Evolutionary conservation across 345 rosid species (phyloP).

Genomic region (Mallotus nudiflorus): DNA sequence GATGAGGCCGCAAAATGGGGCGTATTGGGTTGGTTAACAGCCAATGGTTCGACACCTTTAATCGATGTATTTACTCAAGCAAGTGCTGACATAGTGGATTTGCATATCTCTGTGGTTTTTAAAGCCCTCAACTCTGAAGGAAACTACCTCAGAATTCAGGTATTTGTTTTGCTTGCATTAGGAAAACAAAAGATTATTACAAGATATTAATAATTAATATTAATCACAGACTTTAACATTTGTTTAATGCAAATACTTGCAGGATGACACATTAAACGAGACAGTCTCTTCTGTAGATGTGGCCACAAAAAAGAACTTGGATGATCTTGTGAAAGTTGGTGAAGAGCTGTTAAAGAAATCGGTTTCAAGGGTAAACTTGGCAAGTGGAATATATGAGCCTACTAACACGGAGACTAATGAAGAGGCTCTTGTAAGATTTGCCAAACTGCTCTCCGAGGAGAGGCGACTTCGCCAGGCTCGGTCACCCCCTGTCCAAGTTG

Average conservation of each 20-base stretch:
- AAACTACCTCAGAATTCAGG: conserved; percentile 52
- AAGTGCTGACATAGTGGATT: conserved; percentile 62
- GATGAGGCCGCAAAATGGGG: conserved; percentile 59
- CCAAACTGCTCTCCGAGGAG: conserved; percentile 4
- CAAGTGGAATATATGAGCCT: conserved; percentile 24
- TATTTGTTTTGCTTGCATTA: neutral
- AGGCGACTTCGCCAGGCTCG: neutral
- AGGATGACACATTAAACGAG: conserved; percentile 44
- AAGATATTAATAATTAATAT: too few species aligned
- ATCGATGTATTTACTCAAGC: conserved; percentile 60
- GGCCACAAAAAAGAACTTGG: conserved; percentile 48
- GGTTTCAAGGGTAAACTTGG: conserved; percentile 34
- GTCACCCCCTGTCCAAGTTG: neutral
- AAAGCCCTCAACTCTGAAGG: conserved; percentile 43
- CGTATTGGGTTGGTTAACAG: conserved; percentile 58
- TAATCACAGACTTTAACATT: too few species aligned
- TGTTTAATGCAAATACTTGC: neutral
- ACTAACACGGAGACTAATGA: conserved; percentile 26
- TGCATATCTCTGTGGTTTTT: conserved; percentile 51
- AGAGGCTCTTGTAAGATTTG: conserved; percentile 34
- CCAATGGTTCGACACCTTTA: conserved; percentile 46
- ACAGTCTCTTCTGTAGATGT: conserved; percentile 53
- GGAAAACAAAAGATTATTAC: too few species aligned
- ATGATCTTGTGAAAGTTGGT: conserved; percentile 25
- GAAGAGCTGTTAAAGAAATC: conserved; percentile 39